phyloP scores from a whole-genome alignment of 1,284 basidiomycete species.

The Dichomitus squalens region DNA sequence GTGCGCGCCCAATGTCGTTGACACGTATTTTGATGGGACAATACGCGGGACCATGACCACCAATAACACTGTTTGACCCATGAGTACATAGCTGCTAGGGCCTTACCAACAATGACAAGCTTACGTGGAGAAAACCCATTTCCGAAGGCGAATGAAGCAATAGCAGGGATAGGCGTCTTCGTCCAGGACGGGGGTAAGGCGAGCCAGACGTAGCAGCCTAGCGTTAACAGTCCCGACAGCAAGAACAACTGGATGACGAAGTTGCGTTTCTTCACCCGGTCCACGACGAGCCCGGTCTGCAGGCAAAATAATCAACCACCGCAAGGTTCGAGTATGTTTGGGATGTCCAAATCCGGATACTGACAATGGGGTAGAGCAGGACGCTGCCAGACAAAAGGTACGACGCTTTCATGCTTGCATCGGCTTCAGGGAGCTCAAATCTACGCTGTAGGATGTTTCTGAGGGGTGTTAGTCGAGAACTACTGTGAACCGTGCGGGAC shows the following conservation, averaged over 20 bases:
- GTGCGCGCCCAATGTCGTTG: conserved; percentile 78
- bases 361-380: conserved; percentile 72
- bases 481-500: background rate
- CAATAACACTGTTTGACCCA: conserved; percentile 53
- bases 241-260: conserved; percentile 62
- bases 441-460: conserved; percentile 78
- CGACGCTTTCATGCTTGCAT: conserved; percentile 67
- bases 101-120: no score
- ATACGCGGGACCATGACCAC: conserved; percentile 77
- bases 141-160: conserved; percentile 65
- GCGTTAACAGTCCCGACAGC: conserved; percentile 64
- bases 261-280: conserved; percentile 54
- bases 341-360: conserved; percentile 20
- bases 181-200: conserved; percentile 60
- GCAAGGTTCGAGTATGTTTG: background rate
- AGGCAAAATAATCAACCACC: background rate
- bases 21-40: conserved; percentile 71
- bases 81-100: no score
- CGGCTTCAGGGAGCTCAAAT: conserved; percentile 60
- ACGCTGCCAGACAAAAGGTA: conserved; percentile 76
- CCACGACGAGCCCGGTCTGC: conserved; percentile 65
- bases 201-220: conserved; percentile 68
- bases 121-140: conserved; percentile 73
- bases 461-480: background rate
- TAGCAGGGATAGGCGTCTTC: conserved; percentile 59